Percentiles rank a stretch among this genome's conserved stretches.
phyloP scores from a whole-genome alignment of 257 asterid species.

The Hygrophila difformis region DNA sequence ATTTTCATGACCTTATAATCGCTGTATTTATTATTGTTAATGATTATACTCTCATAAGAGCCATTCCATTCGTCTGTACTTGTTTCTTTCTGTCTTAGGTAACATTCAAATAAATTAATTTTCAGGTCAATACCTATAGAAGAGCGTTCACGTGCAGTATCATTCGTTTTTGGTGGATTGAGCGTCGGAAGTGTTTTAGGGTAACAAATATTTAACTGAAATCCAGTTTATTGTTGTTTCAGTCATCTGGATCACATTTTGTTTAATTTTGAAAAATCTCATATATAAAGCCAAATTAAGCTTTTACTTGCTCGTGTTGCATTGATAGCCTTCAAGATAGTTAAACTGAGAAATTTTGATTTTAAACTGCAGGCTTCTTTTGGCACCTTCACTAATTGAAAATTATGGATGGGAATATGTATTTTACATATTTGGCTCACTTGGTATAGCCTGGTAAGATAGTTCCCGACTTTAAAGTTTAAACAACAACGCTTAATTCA shows the following conservation, averaged over 20 bases:
- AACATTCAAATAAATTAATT: slow-evolving; percentile 11
- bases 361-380: slow-evolving; percentile 64
- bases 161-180: slow-evolving; percentile 95
- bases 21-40: too few relatives aligned
- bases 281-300: slow-evolving; percentile 7
- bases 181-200: slow-evolving; percentile 95
- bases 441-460: slow-evolving; percentile 89
- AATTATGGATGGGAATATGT: slow-evolving; percentile 92
- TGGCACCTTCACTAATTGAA: slow-evolving; percentile 85
- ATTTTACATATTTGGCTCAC: slow-evolving; percentile 69
- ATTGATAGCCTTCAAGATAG: not conserved
- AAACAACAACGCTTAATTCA: not conserved
- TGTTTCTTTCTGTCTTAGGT: slow-evolving; percentile 5
- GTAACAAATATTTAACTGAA: slow-evolving; percentile 28
- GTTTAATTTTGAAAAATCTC: not conserved
- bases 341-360: too few relatives aligned
- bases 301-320: not conserved
- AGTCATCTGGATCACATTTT: slow-evolving; percentile 12
- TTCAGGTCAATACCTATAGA: slow-evolving; percentile 82
- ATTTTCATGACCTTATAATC: too few relatives aligned
- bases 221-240: slow-evolving; percentile 5
- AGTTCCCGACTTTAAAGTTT: not conserved
- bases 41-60: too few relatives aligned
- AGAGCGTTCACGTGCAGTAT: slow-evolving; percentile 96
- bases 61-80: not conserved